Conservation (phyloP, 23 red algal species). For the Gracilariopsis chorda region DNA sequence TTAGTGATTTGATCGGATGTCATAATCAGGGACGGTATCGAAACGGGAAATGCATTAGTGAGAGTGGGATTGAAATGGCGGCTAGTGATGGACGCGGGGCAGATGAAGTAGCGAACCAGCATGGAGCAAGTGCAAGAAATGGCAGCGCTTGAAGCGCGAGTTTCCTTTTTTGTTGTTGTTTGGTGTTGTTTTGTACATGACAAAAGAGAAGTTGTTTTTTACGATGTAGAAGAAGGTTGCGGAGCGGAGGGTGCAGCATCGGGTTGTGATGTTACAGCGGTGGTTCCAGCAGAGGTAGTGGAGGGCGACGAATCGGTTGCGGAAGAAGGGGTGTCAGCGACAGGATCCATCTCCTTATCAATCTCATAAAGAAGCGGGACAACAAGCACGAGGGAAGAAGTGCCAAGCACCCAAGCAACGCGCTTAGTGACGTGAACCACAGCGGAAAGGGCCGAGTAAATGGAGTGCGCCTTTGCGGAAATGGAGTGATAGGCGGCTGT, state of each 20-base stretch:
- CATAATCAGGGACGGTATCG: conserved; percentile 45
- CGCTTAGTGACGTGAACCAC: not conserved
- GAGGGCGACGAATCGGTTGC: not conserved
- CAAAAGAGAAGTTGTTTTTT: not conserved
- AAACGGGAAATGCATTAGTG: conserved; percentile 31
- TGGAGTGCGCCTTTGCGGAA: not conserved
- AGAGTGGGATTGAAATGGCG: conserved; percentile 18
- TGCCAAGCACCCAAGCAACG: conserved; percentile 81
- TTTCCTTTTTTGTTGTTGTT: not conserved
- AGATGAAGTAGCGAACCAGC: not conserved
- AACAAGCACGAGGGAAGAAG: conserved; percentile 79
- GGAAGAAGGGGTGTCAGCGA: not conserved
- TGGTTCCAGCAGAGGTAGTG: not conserved
- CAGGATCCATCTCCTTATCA: conserved; percentile 82
- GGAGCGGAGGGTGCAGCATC: not conserved
- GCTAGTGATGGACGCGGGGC: not conserved
- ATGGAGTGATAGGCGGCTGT: not conserved
- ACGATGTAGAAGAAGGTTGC: not conserved
- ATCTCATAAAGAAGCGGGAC: conserved; percentile 96
- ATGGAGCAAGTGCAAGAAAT: conserved; percentile 22
- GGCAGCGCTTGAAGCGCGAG: conserved; percentile 15
- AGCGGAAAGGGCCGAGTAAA: not conserved
- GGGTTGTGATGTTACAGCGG: not conserved
- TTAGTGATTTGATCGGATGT: conserved; percentile 56
- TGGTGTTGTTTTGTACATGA: too few species aligned